Evolutionary conservation across 805 yeast species (phyloP).

Genomic region (Tanozyma kutaoensis): DNA sequence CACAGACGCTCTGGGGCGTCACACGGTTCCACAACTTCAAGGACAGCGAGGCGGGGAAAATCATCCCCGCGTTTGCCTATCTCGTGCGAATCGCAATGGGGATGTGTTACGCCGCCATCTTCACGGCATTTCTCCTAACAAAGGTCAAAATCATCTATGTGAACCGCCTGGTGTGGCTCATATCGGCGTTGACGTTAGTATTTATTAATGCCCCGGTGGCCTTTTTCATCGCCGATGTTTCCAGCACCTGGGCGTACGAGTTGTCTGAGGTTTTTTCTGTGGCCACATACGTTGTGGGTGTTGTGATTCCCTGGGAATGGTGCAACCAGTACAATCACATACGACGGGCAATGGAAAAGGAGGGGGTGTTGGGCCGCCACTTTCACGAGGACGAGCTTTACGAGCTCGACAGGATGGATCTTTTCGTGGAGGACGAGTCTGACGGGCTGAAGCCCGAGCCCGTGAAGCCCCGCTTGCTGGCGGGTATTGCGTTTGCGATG

Average conservation of each 20-base stretch:
- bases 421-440: slow-evolving; percentile 24
- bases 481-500: slow-evolving; percentile 6
- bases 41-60: slow-evolving; percentile 35
- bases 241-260: slow-evolving; percentile 63
- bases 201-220: slow-evolving; percentile 50
- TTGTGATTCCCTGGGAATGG: slow-evolving; percentile 82
- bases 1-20: slow-evolving; percentile 62
- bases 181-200: slow-evolving; percentile 43
- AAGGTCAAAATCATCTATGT: slow-evolving; percentile 38
- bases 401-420: slow-evolving; percentile 24
- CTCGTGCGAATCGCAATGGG: slow-evolving; percentile 60
- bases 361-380: slow-evolving; percentile 63
- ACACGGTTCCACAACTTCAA: slow-evolving; percentile 34
- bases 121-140: slow-evolving; percentile 39
- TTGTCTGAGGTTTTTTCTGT: slow-evolving; percentile 63
- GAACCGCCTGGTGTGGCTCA: slow-evolving; percentile 33
- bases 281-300: slow-evolving; percentile 56
- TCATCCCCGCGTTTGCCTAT: slow-evolving; percentile 63
- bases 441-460: slow-evolving; percentile 1
- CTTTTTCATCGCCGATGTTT: slow-evolving; percentile 64
- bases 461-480: too few relatives aligned
- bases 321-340: slow-evolving; percentile 48
- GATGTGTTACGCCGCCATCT: slow-evolving; percentile 52
- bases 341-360: slow-evolving; percentile 47
- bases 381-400: slow-evolving; percentile 55